Conservation (phyloP, 1,139 yeast species). For the Saccharomyces uvarum region DNA sequence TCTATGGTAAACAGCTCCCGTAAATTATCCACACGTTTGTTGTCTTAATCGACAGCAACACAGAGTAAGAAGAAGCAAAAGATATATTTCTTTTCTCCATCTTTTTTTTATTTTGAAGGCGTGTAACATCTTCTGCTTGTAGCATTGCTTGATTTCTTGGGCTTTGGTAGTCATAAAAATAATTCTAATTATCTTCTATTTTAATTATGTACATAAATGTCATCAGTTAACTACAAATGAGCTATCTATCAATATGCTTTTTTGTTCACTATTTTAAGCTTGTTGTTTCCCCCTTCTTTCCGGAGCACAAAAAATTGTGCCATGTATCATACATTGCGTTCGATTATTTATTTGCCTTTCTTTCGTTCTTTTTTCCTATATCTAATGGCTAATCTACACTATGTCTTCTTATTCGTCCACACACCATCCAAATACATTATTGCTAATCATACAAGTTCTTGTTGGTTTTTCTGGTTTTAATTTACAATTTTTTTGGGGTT, state of each 20-base stretch:
- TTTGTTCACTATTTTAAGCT: slow-evolving; percentile 3
- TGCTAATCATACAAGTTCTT: background rate
- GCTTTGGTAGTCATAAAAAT: background rate
- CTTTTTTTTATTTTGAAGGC: slow-evolving; percentile 31
- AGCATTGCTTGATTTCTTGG: background rate
- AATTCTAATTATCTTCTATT: background rate
- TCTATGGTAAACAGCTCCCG: slow-evolving; percentile 34
- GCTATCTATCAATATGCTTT: slow-evolving; percentile 1
- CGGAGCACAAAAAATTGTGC: background rate
- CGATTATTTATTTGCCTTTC: background rate
- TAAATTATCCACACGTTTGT: slow-evolving; percentile 19
- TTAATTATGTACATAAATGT: background rate
- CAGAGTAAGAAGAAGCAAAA: slow-evolving; percentile 23
- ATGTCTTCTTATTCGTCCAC: background rate
- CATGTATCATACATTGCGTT: background rate
- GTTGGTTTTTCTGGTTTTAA: background rate
- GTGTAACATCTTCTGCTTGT: slow-evolving; percentile 20
- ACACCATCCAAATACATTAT: background rate
- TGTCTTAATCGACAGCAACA: slow-evolving; percentile 9
- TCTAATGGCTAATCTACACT: background rate
- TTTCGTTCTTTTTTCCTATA: background rate
- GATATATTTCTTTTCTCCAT: slow-evolving; percentile 8
- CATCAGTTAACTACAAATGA: slow-evolving; percentile 2
- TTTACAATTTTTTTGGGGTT: background rate
- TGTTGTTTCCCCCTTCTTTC: background rate